These are phyloP conservation scores for Trichoderma lentiforme DNA, from an alignment of 2,329 filamentous ascomycete genomes.

Conservation along the genomic window DNA sequence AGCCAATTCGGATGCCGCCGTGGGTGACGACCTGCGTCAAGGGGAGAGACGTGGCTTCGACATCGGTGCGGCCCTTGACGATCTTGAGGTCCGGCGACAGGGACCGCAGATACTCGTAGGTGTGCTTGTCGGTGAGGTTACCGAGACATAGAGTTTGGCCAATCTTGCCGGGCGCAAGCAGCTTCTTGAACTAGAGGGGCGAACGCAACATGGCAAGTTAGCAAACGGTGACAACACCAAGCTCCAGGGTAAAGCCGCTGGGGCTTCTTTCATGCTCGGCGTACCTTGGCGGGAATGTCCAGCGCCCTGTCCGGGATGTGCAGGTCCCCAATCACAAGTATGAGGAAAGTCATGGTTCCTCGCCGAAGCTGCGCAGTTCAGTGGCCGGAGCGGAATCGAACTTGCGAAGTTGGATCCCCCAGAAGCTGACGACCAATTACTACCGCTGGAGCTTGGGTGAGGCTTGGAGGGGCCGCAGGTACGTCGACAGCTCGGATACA, in stretches of 20 bases:
- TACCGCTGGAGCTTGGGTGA: slow-evolving; percentile 18
- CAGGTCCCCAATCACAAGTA: slow-evolving; percentile 87
- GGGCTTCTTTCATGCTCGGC: background rate
- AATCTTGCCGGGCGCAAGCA: slow-evolving; percentile 79
- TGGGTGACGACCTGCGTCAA: slow-evolving; percentile 65
- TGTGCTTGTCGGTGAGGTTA: slow-evolving; percentile 75
- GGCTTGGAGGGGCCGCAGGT: slow-evolving; percentile 29
- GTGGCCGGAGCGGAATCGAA: slow-evolving; percentile 4
- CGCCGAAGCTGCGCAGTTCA: slow-evolving; percentile 17
- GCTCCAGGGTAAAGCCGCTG: slow-evolving; percentile 12
- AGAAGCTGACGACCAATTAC: slow-evolving; percentile 5
- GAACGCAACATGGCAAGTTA: slow-evolving; percentile 17
- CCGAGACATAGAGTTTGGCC: slow-evolving; percentile 77
- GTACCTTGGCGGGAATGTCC: slow-evolving; percentile 85
- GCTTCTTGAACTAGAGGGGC: slow-evolving; percentile 70
- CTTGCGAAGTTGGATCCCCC: slow-evolving; percentile 6
- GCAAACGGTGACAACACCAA: slow-evolving; percentile 18
- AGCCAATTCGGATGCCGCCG: slow-evolving; percentile 62
- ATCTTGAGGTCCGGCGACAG: slow-evolving; percentile 71
- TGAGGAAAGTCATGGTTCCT: slow-evolving; percentile 75
- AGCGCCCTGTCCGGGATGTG: slow-evolving; percentile 91
- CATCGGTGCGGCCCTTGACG: slow-evolving; percentile 64
- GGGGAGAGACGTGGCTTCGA: slow-evolving; percentile 63
- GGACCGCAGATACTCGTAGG: slow-evolving; percentile 75
- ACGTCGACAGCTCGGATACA: slow-evolving; percentile 30